Evolutionary conservation across 306 rosid species (phyloP).

Genomic region (Prunus campanulata): DNA sequence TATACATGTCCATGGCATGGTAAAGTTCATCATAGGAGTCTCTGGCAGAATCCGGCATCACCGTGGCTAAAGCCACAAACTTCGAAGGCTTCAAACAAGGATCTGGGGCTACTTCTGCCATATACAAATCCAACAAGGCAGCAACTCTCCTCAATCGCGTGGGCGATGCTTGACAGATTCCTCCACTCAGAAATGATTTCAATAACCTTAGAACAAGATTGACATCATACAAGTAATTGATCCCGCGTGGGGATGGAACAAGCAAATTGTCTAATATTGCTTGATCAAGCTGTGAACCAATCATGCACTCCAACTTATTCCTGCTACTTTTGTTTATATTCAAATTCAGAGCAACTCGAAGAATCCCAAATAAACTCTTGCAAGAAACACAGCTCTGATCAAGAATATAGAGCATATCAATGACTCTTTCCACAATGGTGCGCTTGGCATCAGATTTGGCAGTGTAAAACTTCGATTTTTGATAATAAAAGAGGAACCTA

Average conservation of each 20-base stretch:
- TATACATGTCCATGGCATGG: constrained; percentile 76
- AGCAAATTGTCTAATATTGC: constrained; percentile 82
- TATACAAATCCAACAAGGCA: constrained; percentile 68
- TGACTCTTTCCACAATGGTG: constrained; percentile 54
- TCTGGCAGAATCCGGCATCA: constrained; percentile 78
- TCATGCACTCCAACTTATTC: constrained; percentile 79
- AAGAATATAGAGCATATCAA: constrained; percentile 52
- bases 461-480: constrained; percentile 54
- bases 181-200: constrained; percentile 53
- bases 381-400: constrained; percentile 53
- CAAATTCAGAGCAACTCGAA: constrained; percentile 51
- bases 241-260: constrained; percentile 78
- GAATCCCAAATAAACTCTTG: constrained; percentile 74
- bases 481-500: constrained; percentile 75
- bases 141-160: constrained; percentile 59
- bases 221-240: constrained; percentile 69
- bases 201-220: constrained; percentile 74
- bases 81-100: constrained; percentile 75
- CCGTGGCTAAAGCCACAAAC: constrained; percentile 62
- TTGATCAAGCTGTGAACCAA: constrained; percentile 78
- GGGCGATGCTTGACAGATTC: constrained; percentile 28
- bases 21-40: constrained; percentile 79
- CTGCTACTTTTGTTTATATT: constrained; percentile 55
- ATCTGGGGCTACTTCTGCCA: constrained; percentile 93
- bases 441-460: constrained; percentile 45